Evolutionary conservation across 2,329 filamentous ascomycete genomes (phyloP), one percentile per base, ranked within the genome.

Genomic region (Leptographium wingfieldii): DNA sequence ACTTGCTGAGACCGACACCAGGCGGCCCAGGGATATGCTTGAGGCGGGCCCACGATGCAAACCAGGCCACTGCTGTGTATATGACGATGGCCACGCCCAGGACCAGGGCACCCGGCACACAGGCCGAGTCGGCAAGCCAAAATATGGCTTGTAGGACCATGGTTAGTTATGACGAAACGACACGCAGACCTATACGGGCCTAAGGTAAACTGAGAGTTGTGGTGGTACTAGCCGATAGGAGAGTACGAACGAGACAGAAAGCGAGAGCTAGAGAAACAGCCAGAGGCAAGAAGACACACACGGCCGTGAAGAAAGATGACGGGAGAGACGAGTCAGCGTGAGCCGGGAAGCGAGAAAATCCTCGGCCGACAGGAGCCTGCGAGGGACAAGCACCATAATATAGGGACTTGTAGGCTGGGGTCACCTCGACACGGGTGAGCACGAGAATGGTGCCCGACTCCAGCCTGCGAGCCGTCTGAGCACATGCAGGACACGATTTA

Each of bases 11-110:
- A 38, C 63, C 65, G 22, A 64, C 63, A 29, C 63, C 61, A 5
- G 60, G 63, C 35, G 67, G 67, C 7, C 67, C 67, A n/a, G 67
- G 66, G 46, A 68, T 65, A 55, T 68, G 64, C 61, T 63, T 64
- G 59, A 68, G 62, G 25, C 67, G 67, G 38, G 64, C 61, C 66
- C 66, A 68, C 59, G 64, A 60, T 29, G 52, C 49, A 31, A 64
- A 60, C n/a, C 63, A 63, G 31, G 63, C 62, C 52, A 58, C 61
- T 14, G 61, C 61, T 14, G 35, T 56, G 61, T 64, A 66, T 55
- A 59, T 59, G n/a, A 56, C 9, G 22, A 19, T 4, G 10, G 7
- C 5, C 22, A 40, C 3, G 38, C n/a, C 57, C 12, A 43, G 19
- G 31, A 9, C 33, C n/a, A 53, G 33, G 25, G 25, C 35, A 40